Base-by-base conservation (phyloP, 2,329 filamentous ascomycete species). In the Sordariomycetes sp. region DNA sequence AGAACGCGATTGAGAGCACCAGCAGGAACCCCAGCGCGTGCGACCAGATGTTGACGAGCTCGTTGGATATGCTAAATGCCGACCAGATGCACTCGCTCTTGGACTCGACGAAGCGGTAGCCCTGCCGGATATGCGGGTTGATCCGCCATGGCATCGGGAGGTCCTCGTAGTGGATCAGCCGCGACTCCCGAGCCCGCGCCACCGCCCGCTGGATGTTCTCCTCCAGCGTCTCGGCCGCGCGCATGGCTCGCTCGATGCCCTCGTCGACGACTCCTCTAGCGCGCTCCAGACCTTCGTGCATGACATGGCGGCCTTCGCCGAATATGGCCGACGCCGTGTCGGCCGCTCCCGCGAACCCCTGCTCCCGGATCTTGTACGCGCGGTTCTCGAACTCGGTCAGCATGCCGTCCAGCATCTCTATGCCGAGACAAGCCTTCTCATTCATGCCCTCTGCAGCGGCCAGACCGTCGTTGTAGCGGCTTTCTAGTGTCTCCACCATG, bases 41-140 rank as follows among this genome's bases (percentile, higher is more conserved):
- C 1, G 92, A 93, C 94, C 94, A 99, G 68, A 99, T 99, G 73
- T 99, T 99, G 76, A 97, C 87, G 48, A 88, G 82, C 74, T 99
- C 94, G 72, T 99, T 99, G 62, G 90, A 95, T 60, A 94, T 76
- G 62, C 83, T 81, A 67, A 96, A 92, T 61, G 90, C 84, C 24
- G 91, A 96, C 56, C 83, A 82, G 56, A 97, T 77, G 69, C 93
- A 97, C 64, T 93, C 93, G 59, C 93, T 76, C 71, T 96, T 96
- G 60, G 89, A 91, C 66, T 96, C 90, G 61, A 85, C 88, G 76
- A 99, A 99, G 56, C 94, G 92, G 70, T 99, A 99, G 20, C 94
- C 94, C 58, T 83, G 84, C 56, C 86, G 78, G 68, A 99, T 97
- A 72, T 99, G 90, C 1, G 92, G 91, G 72, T 99, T 99, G 67